These are phyloP conservation scores for Solanum tarijense DNA, from an alignment of 257 asterid genomes.

Conservation along the genomic window DNA sequence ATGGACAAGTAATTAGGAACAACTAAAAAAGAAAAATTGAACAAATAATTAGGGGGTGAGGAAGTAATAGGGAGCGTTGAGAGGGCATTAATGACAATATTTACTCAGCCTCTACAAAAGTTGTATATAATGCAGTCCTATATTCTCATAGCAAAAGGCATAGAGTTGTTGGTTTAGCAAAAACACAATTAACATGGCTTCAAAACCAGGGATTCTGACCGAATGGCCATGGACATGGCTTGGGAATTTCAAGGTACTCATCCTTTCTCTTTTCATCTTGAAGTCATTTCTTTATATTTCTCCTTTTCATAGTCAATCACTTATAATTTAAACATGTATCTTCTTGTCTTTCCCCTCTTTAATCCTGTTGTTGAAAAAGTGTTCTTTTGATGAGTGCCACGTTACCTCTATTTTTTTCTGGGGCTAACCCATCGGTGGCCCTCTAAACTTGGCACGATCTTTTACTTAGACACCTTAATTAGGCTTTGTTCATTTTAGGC, in stretches of 20 bases:
- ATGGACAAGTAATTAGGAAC: too few relatives aligned
- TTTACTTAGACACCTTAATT: too few relatives aligned
- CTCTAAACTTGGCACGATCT: too few relatives aligned
- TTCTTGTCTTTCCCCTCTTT: neutral
- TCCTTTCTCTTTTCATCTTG: neutral
- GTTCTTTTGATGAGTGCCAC: neutral
- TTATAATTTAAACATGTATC: neutral
- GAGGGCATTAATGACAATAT: neutral
- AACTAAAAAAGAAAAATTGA: too few relatives aligned
- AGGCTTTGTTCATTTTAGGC: too few relatives aligned
- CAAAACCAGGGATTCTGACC: conserved; percentile 27
- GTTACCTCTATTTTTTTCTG: neutral
- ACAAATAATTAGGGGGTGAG: too few relatives aligned
- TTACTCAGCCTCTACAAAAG: neutral
- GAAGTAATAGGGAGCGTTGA: neutral
- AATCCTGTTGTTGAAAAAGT: neutral
- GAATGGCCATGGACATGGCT: conserved; percentile 39
- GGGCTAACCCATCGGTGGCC: too few relatives aligned
- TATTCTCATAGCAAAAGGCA: neutral
- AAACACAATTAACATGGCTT: conserved; percentile 15
- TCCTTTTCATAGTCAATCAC: too few relatives aligned
- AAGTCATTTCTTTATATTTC: neutral
- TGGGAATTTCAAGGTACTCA: conserved; percentile 28
- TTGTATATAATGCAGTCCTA: neutral
- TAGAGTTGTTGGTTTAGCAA: neutral